These are phyloP conservation scores for Fusarium virguliforme DNA, from an alignment of 2,329 filamentous ascomycete species.

Conservation along the genomic window DNA sequence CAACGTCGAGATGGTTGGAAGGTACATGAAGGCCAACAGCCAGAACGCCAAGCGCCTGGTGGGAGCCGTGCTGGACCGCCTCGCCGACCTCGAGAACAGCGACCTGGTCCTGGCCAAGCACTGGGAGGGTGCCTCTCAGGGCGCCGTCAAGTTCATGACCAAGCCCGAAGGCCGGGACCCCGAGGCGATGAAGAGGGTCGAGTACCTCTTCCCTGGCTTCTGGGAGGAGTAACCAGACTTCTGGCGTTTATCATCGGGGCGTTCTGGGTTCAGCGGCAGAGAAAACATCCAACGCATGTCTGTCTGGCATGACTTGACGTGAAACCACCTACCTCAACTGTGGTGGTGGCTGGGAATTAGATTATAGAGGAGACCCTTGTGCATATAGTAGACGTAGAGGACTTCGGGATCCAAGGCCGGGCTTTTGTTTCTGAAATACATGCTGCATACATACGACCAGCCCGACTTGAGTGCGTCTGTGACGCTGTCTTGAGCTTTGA, in stretches of 20 bases:
- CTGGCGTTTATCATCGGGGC: conserved; percentile 31
- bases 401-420: conserved; percentile 17
- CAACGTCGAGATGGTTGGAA: conserved; percentile 97
- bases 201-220: conserved; percentile 91
- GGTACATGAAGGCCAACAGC: conserved; percentile 94
- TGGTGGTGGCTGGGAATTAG: conserved; percentile 36
- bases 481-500: conserved; percentile 19
- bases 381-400: conserved; percentile 17
- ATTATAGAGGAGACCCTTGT: conserved; percentile 20
- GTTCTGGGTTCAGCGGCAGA: conserved; percentile 25
- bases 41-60: conserved; percentile 90
- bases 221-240: conserved; percentile 61
- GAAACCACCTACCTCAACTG: conserved; percentile 7
- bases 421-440: conserved; percentile 16
- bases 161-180: conserved; percentile 80
- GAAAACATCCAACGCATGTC: conserved; percentile 13
- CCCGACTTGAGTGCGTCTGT: conserved; percentile 16
- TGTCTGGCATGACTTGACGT: conserved; percentile 9
- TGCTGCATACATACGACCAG: conserved; percentile 12
- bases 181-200: conserved; percentile 84
- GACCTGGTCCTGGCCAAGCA: conserved; percentile 87
- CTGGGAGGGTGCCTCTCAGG: conserved; percentile 81
- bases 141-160: conserved; percentile 86
- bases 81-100: conserved; percentile 82
- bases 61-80: conserved; percentile 87